Conservation (phyloP, 164 flowering plant genomes). For the Stephania yunnanensis region DNA sequence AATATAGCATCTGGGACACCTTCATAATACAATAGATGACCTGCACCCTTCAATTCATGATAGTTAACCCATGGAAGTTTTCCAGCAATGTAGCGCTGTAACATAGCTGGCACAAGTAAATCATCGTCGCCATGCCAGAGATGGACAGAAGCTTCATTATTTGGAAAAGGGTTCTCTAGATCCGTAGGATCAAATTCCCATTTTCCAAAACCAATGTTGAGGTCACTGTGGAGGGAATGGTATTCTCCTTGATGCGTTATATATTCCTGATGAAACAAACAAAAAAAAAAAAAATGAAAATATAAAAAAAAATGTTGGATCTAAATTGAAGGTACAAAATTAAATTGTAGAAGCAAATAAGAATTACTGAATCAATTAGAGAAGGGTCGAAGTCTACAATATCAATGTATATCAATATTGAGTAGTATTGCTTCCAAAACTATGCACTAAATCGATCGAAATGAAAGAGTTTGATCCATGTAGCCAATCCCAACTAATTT, state of each 20-base stretch:
- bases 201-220: conserved; percentile 53
- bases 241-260: conserved; percentile 57
- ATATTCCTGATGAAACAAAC: conserved; percentile 29
- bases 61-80: conserved; percentile 66
- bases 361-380: too few species aligned
- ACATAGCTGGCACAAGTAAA: conserved; percentile 35
- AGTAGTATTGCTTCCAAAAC: too few species aligned
- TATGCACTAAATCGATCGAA: too few species aligned
- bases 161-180: conserved; percentile 54
- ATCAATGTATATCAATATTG: too few species aligned
- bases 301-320: not conserved
- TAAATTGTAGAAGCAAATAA: not conserved
- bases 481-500: too few species aligned
- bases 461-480: too few species aligned
- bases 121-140: conserved; percentile 82
- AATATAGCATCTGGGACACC: conserved; percentile 27
- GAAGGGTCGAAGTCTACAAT: too few species aligned
- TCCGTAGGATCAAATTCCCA: conserved; percentile 71
- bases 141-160: conserved; percentile 59
- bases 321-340: not conserved
- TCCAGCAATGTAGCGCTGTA: conserved; percentile 48
- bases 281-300: too few species aligned
- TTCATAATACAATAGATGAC: conserved; percentile 43
- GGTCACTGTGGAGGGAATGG: conserved; percentile 49
- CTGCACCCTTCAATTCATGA: conserved; percentile 56